A percentile compares a stretch with the other conserved stretches of the same genome.
phyloP scores from a whole-genome alignment of 1,284 basidiomycete genomes.

The Boletus mariae region DNA sequence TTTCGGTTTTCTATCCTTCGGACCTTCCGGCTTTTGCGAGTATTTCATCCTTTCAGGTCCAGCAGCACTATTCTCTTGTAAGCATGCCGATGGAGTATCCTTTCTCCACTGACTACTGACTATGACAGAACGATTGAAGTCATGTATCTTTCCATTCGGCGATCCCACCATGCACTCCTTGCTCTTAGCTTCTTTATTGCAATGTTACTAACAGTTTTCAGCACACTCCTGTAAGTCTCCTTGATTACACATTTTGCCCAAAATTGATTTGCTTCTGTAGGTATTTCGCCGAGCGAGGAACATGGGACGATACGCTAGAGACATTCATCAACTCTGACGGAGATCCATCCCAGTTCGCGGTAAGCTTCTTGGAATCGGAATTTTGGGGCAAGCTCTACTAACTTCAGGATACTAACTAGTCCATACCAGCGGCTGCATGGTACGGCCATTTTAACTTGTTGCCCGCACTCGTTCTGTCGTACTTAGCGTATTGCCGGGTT shows the following conservation, averaged over 20 bases:
- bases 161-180: slow-evolving; percentile 81
- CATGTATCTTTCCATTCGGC: slow-evolving; percentile 84
- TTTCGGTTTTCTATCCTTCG: slow-evolving; percentile 86
- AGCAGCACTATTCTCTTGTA: slow-evolving; percentile 78
- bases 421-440: slow-evolving; percentile 77
- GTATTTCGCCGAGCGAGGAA: slow-evolving; percentile 85
- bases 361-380: slow-evolving; percentile 28
- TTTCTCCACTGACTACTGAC: not conserved
- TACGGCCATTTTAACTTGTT: slow-evolving; percentile 29
- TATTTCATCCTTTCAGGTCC: slow-evolving; percentile 84
- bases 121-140: slow-evolving; percentile 78
- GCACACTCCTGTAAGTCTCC: slow-evolving; percentile 68
- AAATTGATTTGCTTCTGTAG: slow-evolving; percentile 33
- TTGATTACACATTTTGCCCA: not conserved
- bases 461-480: not conserved
- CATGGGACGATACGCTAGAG: slow-evolving; percentile 76
- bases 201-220: slow-evolving; percentile 83
- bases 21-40: slow-evolving; percentile 79
- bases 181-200: slow-evolving; percentile 85
- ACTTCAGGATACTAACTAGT: slow-evolving; percentile 37
- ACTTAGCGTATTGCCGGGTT: slow-evolving; percentile 28
- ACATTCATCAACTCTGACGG: slow-evolving; percentile 83
- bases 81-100: slow-evolving; percentile 25
- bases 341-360: slow-evolving; percentile 72
- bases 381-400: slow-evolving; percentile 1